A percentile compares a stretch with the other conserved stretches of the same genome.
These are phyloP conservation scores for Boletus sp. DNA, from an alignment of 768 basidiomycete genomes.

Conservation along the genomic window DNA sequence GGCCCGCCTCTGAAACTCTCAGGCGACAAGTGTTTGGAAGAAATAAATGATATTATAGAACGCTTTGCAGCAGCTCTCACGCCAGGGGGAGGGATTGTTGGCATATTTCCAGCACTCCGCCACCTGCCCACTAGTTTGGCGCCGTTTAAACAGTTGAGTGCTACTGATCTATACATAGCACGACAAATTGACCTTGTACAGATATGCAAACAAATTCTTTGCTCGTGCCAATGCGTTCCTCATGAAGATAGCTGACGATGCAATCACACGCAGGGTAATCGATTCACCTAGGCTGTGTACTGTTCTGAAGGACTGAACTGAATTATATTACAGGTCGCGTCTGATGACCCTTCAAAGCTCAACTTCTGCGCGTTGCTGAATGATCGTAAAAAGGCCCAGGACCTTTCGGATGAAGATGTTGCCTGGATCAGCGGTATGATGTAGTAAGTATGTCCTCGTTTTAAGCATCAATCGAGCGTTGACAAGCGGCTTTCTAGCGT, in stretches of 20 bases:
- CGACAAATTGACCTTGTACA: not conserved
- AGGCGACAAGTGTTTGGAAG: slow-evolving; percentile 3
- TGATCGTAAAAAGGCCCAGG: not conserved
- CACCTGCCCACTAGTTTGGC: slow-evolving; percentile 1
- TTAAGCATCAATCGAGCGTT: not conserved
- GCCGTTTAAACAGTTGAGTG: slow-evolving; percentile 9
- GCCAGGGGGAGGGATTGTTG: slow-evolving; percentile 7
- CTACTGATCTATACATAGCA: not conserved
- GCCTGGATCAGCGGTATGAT: slow-evolving; percentile 9
- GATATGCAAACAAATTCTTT: slow-evolving; percentile 6
- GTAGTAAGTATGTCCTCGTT: not conserved
- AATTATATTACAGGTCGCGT: not conserved
- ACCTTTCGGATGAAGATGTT: slow-evolving; percentile 8
- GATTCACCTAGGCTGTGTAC: not conserved
- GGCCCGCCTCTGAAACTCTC: slow-evolving; percentile 3
- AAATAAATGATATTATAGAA: slow-evolving; percentile 3
- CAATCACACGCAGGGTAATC: slow-evolving; percentile 4
- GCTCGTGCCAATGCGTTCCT: slow-evolving; percentile 4
- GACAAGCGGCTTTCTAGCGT: not conserved
- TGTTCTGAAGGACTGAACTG: not conserved
- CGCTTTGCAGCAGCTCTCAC: not conserved
- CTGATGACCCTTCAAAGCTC: not conserved
- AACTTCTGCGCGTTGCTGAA: slow-evolving; percentile 7
- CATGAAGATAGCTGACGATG: not conserved
- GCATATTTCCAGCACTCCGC: slow-evolving; percentile 2